A percentile compares a stretch with the other conserved stretches of the same genome.
phyloP scores from a whole-genome alignment of 805 yeast genomes.

The Candida saitoana region DNA sequence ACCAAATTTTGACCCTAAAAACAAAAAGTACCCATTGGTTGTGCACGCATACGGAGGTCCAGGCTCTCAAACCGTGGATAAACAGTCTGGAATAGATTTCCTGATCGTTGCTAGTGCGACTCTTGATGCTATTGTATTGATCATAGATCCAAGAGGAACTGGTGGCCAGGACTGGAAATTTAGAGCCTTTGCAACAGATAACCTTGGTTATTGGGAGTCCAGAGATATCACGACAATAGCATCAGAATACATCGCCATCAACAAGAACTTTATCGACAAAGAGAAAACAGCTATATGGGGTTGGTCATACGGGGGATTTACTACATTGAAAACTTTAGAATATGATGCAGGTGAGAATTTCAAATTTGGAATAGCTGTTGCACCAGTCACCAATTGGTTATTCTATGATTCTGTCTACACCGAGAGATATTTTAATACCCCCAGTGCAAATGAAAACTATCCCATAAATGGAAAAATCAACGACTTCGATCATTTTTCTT shows the following conservation, averaged over 20 bases:
- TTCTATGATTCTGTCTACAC: constrained; percentile 91
- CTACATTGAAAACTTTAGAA: constrained; percentile 87
- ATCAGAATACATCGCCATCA: constrained; percentile 43
- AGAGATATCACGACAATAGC: constrained; percentile 57
- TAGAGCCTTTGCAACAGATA: constrained; percentile 50
- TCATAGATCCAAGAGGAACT: constrained; percentile 79
- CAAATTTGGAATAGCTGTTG: constrained; percentile 90
- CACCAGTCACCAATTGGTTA: constrained; percentile 95
- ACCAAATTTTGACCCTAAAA: constrained; percentile 42
- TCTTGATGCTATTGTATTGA: constrained; percentile 56
- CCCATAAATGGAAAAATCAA: constrained; percentile 46
- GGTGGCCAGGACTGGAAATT: constrained; percentile 74
- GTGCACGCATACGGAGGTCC: constrained; percentile 80
- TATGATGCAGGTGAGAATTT: constrained; percentile 70
- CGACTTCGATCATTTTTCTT: constrained; percentile 53
- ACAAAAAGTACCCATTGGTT: constrained; percentile 53
- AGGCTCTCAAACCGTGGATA: constrained; percentile 58
- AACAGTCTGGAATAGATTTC: constrained; percentile 47
- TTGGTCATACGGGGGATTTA: constrained; percentile 96
- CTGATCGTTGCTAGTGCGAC: constrained; percentile 57
- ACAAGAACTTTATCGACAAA: constrained; percentile 48
- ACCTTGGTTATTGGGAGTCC: constrained; percentile 75
- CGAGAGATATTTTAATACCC: constrained; percentile 89
- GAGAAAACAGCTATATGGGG: constrained; percentile 87
- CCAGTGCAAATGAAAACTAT: constrained; percentile 70